Conservation (phyloP, 2,329 filamentous ascomycete species). For the Aspergillus brunneoviolaceus region DNA sequence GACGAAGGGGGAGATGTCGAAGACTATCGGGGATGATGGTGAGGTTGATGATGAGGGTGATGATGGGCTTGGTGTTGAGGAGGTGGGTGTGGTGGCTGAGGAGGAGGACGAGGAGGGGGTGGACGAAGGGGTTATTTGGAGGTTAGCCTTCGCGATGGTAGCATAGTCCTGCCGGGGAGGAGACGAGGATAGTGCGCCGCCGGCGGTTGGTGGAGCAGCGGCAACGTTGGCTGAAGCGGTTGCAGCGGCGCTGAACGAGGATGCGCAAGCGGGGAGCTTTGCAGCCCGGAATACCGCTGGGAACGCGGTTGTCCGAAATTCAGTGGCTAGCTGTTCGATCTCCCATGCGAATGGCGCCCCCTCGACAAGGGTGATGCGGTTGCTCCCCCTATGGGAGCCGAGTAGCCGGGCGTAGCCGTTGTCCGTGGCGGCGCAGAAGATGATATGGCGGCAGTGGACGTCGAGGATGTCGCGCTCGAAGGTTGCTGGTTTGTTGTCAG, state of each 20-base stretch:
- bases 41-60: background rate
- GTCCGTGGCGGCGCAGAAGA: constrained; percentile 46
- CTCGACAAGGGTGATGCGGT: constrained; percentile 40
- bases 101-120: background rate
- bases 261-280: constrained; percentile 8
- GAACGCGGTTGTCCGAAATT: constrained; percentile 16
- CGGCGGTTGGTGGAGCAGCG: background rate
- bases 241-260: constrained; percentile 1
- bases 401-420: constrained; percentile 47
- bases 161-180: constrained; percentile 19
- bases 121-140: background rate
- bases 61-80: background rate
- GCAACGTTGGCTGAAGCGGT: background rate
- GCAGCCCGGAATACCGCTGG: constrained; percentile 13
- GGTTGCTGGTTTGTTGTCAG: constrained; percentile 24
- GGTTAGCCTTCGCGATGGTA: constrained; percentile 7
- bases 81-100: background rate
- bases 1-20: constrained; percentile 1
- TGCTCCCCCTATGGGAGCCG: constrained; percentile 29
- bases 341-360: constrained; percentile 39
- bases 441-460: constrained; percentile 42
- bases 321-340: constrained; percentile 30
- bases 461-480: constrained; percentile 35
- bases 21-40: background rate
- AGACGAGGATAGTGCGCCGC: constrained; percentile 1